A percentile compares a stretch with the other conserved stretches of the same genome.
phyloP scores from a whole-genome alignment of 1,139 yeast genomes.

The Blastobotrys apis region DNA sequence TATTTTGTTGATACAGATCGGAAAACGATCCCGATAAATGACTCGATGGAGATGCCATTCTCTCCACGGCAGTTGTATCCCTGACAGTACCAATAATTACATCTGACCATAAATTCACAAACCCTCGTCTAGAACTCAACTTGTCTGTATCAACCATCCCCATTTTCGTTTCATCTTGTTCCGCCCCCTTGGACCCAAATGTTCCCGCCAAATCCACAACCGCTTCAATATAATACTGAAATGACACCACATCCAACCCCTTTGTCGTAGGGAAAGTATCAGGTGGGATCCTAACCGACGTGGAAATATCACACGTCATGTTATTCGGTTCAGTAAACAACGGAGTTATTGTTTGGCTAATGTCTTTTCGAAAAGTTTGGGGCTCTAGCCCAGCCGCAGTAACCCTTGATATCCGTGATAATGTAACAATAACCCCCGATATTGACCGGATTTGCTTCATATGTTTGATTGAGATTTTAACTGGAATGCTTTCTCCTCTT shows the following conservation, averaged over 20 bases:
- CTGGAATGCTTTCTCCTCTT: constrained; percentile 74
- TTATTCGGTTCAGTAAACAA: constrained; percentile 71
- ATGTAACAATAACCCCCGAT: constrained; percentile 74
- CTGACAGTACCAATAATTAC: constrained; percentile 75
- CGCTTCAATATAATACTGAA: constrained; percentile 82
- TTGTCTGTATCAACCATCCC: constrained; percentile 63
- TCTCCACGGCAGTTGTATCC: constrained; percentile 6
- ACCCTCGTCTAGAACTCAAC: constrained; percentile 67
- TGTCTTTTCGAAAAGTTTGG: constrained; percentile 80
- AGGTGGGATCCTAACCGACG: constrained; percentile 69
- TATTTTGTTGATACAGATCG: not conserved
- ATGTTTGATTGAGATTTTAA: constrained; percentile 62
- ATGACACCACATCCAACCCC: constrained; percentile 68
- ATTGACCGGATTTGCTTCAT: constrained; percentile 65
- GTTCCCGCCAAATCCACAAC: constrained; percentile 62
- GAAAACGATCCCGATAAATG: not conserved
- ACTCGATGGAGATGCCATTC: too few species aligned
- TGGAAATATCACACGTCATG: constrained; percentile 52
- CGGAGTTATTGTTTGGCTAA: constrained; percentile 74
- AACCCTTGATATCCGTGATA: constrained; percentile 75
- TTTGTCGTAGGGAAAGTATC: constrained; percentile 83
- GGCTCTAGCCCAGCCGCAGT: constrained; percentile 49
- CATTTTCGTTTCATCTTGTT: constrained; percentile 6
- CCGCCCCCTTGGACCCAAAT: constrained; percentile 33
- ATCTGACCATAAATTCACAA: constrained; percentile 73